Conservation (phyloP, 2,329 filamentous ascomycete genomes). For the Talaromyces sp. region DNA sequence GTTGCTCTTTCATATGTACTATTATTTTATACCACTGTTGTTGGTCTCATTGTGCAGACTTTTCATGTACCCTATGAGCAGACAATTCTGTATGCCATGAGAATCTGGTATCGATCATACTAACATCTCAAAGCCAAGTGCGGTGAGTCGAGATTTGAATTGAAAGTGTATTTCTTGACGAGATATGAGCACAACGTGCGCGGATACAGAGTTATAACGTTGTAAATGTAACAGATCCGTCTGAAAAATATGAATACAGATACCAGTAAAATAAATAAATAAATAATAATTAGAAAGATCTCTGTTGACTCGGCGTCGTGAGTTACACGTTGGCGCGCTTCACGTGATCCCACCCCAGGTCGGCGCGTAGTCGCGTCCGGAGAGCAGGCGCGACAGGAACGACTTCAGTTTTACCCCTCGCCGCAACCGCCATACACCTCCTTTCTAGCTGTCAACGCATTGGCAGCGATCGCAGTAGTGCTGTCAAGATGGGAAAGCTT, state of each 20-base stretch:
- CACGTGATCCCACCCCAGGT: neutral
- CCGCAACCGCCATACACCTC: neutral
- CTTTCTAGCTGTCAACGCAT: conserved; percentile 1
- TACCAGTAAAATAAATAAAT: neutral
- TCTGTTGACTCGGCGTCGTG: neutral
- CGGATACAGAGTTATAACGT: neutral
- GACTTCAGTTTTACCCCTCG: conserved; percentile 8
- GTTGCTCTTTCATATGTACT: neutral
- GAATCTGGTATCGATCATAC: neutral
- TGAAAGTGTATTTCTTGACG: neutral
- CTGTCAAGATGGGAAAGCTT: conserved; percentile 81
- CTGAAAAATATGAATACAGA: neutral
- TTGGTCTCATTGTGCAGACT: neutral
- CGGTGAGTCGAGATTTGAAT: neutral
- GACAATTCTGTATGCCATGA: neutral
- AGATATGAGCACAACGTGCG: neutral
- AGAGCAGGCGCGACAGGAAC: conserved; percentile 2
- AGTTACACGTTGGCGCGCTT: neutral
- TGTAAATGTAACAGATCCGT: neutral
- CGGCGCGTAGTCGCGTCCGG: neutral
- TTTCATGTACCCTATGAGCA: neutral
- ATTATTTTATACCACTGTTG: neutral
- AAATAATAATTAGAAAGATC: neutral
- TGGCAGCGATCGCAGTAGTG: conserved; percentile 16
- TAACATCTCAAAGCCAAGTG: neutral